These are phyloP conservation scores for Stereocaulon alpinum DNA, from an alignment of 495 filamentous ascomycete genomes.

Conservation along the genomic window DNA sequence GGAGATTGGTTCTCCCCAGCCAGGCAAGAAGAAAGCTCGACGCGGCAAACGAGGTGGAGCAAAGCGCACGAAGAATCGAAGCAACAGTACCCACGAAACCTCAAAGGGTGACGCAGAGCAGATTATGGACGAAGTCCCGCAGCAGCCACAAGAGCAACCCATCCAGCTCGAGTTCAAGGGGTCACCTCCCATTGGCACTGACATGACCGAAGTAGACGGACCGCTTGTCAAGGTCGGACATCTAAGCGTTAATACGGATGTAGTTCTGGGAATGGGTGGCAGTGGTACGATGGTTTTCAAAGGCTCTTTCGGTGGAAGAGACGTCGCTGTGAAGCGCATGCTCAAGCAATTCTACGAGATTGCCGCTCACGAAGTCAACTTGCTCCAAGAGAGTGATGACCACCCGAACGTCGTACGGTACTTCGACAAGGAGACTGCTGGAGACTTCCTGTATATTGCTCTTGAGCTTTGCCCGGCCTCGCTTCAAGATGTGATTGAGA, in stretches of 20 bases:
- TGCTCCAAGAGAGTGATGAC: slow-evolving; percentile 87
- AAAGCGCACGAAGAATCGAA: slow-evolving; percentile 52
- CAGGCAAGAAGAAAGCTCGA: slow-evolving; percentile 70
- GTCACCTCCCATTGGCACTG: slow-evolving; percentile 29
- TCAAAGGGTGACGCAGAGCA: slow-evolving; percentile 32
- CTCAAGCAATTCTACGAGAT: slow-evolving; percentile 89
- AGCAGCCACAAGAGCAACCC: slow-evolving; percentile 35
- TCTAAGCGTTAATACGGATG: slow-evolving; percentile 61
- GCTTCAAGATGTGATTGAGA: slow-evolving; percentile 76
- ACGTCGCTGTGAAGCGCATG: slow-evolving; percentile 96
- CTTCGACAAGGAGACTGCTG: slow-evolving; percentile 76
- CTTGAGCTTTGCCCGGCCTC: slow-evolving; percentile 93
- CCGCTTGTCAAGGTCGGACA: slow-evolving; percentile 59
- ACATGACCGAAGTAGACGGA: slow-evolving; percentile 45
- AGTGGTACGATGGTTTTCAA: slow-evolving; percentile 80
- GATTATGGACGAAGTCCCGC: slow-evolving; percentile 37
- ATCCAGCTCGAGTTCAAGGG: slow-evolving; percentile 42
- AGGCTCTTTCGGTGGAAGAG: slow-evolving; percentile 79
- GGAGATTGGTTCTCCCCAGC: slow-evolving; percentile 29
- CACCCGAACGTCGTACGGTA: slow-evolving; percentile 96
- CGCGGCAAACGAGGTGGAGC: slow-evolving; percentile 75
- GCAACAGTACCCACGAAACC: slow-evolving; percentile 32
- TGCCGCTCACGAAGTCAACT: slow-evolving; percentile 81
- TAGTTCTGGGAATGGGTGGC: slow-evolving; percentile 68
- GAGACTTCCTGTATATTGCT: slow-evolving; percentile 92